phyloP scores from a whole-genome alignment of 345 rosid genomes.

The Pseudoturritis turrita region DNA sequence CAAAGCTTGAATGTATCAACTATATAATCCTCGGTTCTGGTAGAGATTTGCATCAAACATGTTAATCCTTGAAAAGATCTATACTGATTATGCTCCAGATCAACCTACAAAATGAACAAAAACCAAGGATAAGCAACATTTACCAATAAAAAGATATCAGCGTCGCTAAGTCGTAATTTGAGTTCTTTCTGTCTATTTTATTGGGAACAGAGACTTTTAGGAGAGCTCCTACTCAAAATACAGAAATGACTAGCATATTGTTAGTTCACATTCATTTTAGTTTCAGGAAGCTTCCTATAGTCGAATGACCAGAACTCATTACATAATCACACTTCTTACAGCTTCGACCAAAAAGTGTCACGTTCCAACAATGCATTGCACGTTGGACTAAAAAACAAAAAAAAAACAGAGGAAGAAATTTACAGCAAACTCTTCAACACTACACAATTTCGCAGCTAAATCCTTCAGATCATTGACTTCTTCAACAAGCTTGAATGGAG shows the following conservation, averaged over 20 bases:
- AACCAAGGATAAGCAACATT: background rate
- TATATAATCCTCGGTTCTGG: conserved; percentile 83
- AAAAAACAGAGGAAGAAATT: conserved; percentile 2
- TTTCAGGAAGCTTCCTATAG: background rate
- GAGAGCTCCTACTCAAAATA: background rate
- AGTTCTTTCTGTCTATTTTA: background rate
- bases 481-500: conserved; percentile 71
- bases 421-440: conserved; percentile 81
- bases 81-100: conserved; percentile 95
- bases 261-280: background rate
- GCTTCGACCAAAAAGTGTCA: background rate
- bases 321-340: background rate
- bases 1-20: conserved; percentile 87
- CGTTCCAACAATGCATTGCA: background rate
- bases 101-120: conserved; percentile 51
- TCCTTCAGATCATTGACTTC: conserved; percentile 76
- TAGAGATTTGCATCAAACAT: conserved; percentile 96
- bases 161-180: background rate
- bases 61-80: conserved; percentile 95
- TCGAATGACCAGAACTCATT: background rate
- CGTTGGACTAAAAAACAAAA: background rate
- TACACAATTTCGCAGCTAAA: conserved; percentile 58
- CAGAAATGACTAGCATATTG: background rate
- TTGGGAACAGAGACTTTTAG: background rate
- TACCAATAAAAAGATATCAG: background rate